A percentile compares a stretch with the other conserved stretches of the same genome.
Conservation (phyloP, 345 rosid species). For the Hibiscus syriacus region DNA sequence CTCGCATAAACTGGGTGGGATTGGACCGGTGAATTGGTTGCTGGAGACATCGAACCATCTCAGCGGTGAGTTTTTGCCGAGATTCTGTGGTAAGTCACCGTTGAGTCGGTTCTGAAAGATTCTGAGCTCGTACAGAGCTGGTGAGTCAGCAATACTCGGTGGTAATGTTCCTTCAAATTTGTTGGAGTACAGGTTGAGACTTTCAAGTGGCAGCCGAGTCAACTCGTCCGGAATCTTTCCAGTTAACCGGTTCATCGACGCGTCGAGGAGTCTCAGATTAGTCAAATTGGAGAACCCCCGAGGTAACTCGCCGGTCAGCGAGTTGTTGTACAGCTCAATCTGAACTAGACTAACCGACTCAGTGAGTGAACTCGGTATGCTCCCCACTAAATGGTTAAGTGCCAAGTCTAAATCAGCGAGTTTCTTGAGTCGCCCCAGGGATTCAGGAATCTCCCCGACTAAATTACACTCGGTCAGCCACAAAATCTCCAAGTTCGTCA, state of each 20-base stretch:
- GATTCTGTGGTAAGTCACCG: slow-evolving; percentile 58
- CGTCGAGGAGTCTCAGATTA: slow-evolving; percentile 62
- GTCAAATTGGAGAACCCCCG: slow-evolving; percentile 53
- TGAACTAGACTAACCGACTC: slow-evolving; percentile 57
- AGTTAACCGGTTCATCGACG: slow-evolving; percentile 70
- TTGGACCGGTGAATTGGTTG: slow-evolving; percentile 54
- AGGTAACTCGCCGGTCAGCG: slow-evolving; percentile 67
- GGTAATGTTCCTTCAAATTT: slow-evolving; percentile 59
- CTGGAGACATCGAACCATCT: slow-evolving; percentile 71
- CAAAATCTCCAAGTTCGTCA: slow-evolving; percentile 68
- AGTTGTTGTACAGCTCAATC: slow-evolving; percentile 94
- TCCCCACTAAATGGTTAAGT: slow-evolving; percentile 50
- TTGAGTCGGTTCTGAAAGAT: slow-evolving; percentile 58
- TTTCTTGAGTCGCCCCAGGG: slow-evolving; percentile 56
- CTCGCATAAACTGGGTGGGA: slow-evolving; percentile 60
- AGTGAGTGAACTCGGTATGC: slow-evolving; percentile 64
- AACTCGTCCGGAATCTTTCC: slow-evolving; percentile 77
- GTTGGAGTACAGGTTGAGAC: slow-evolving; percentile 87
- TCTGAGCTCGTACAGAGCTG: slow-evolving; percentile 73
- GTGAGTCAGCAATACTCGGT: slow-evolving; percentile 52
- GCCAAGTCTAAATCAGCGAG: slow-evolving; percentile 87
- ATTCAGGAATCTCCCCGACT: slow-evolving; percentile 79
- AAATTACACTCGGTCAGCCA: slow-evolving; percentile 88
- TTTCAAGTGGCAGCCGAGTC: slow-evolving; percentile 59
- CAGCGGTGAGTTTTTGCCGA: slow-evolving; percentile 74